A percentile compares a stretch with the other conserved stretches of the same genome.
phyloP scores from a whole-genome alignment of 371 early-diverging fungal species.

The Mucor racemosus region DNA sequence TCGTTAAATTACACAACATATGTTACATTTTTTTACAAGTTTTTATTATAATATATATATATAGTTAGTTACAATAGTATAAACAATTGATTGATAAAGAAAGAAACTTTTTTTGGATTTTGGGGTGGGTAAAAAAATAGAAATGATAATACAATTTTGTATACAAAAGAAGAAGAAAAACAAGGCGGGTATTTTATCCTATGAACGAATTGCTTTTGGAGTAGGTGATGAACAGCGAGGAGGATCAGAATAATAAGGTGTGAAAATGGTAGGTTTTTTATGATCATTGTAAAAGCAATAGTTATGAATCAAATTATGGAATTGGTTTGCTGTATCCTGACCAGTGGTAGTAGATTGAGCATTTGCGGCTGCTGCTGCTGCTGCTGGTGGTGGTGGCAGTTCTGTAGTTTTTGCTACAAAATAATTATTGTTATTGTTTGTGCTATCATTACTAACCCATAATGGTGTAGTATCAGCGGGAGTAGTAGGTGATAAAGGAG shows the following conservation, averaged over 20 bases:
- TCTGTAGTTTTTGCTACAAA: neutral
- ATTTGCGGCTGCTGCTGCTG: neutral
- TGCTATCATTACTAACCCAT: constrained; percentile 7
- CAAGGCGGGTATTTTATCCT: constrained; percentile 4
- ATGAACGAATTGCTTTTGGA: constrained; percentile 9
- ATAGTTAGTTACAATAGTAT: neutral
- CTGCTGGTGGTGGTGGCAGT: too few species aligned
- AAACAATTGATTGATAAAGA: constrained; percentile 5
- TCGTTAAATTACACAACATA: neutral
- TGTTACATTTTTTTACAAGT: neutral
- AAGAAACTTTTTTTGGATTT: neutral
- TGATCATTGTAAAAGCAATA: constrained; percentile 52
- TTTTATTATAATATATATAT: neutral
- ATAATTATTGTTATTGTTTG: neutral
- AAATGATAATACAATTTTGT: too few species aligned
- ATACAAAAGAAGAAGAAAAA: neutral
- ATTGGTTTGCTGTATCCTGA: constrained; percentile 1
- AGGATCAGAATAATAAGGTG: constrained; percentile 16
- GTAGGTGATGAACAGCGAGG: constrained; percentile 8
- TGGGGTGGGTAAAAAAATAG: neutral
- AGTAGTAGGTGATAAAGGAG: constrained; percentile 26
- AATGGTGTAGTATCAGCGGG: constrained; percentile 18
- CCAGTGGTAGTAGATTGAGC: neutral
- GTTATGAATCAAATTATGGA: constrained; percentile 48
- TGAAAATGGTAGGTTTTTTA: neutral